Percentiles rank a stretch among this genome's conserved stretches.
These are phyloP conservation scores for Coprinopsis marcescibilis DNA, from an alignment of 768 basidiomycete species.

Conservation along the genomic window DNA sequence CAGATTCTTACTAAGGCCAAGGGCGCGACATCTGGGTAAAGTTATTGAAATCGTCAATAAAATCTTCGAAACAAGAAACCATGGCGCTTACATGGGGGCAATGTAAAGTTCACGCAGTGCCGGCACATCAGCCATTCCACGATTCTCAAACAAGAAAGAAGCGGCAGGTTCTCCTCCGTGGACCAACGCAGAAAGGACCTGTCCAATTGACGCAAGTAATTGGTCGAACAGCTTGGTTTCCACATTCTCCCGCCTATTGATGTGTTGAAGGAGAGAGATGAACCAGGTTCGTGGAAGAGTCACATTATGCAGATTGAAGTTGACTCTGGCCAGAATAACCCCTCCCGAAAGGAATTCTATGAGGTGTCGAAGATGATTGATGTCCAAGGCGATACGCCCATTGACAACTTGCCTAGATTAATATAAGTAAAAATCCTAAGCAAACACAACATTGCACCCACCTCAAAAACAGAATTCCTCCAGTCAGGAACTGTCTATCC, in stretches of 20 bases:
- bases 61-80: neutral
- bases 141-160: slow-evolving; percentile 23
- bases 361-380: slow-evolving; percentile 44
- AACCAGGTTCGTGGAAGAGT: slow-evolving; percentile 55
- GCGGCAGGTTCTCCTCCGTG: neutral
- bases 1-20: slow-evolving; percentile 40
- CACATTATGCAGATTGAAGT: slow-evolving; percentile 34
- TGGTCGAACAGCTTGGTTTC: slow-evolving; percentile 6
- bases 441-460: slow-evolving; percentile 21
- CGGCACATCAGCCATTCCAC: slow-evolving; percentile 13
- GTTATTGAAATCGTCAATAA: neutral
- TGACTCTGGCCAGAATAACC: slow-evolving; percentile 27
- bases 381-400: slow-evolving; percentile 32
- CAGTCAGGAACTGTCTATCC: slow-evolving; percentile 19
- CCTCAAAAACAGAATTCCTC: slow-evolving; percentile 37
- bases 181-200: neutral
- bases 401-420: slow-evolving; percentile 39
- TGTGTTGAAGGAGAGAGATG: slow-evolving; percentile 17
- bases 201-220: neutral
- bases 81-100: slow-evolving; percentile 39
- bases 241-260: neutral
- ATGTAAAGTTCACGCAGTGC: slow-evolving; percentile 33
- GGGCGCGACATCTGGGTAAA: slow-evolving; percentile 35
- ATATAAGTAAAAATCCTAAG: neutral
- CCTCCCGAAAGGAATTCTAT: slow-evolving; percentile 45